phyloP scores from a whole-genome alignment of 2,329 filamentous ascomycete species.

The Aspergillus sergii region DNA sequence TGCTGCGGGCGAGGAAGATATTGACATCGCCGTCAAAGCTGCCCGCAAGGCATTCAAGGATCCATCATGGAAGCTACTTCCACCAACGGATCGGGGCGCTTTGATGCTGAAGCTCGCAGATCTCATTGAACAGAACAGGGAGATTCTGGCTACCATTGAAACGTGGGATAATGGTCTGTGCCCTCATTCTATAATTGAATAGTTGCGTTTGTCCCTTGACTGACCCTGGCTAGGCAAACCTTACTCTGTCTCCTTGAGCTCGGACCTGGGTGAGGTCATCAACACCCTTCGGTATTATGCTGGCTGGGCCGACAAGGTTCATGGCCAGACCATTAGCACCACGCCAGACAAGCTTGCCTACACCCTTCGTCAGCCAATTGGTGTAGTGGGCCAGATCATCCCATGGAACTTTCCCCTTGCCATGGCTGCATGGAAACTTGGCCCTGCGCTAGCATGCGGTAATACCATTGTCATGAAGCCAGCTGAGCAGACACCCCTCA shows the following conservation, averaged over 20 bases:
- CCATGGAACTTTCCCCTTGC: conserved; percentile 86
- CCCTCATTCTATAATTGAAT: not conserved
- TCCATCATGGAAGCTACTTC: conserved; percentile 37
- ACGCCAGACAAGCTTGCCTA: conserved; percentile 75
- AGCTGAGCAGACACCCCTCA: conserved; percentile 38
- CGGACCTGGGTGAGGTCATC: conserved; percentile 69
- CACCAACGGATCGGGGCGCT: conserved; percentile 61
- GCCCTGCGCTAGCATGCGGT: conserved; percentile 37
- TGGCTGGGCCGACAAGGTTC: conserved; percentile 90
- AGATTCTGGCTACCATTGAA: conserved; percentile 67
- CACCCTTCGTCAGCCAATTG: conserved; percentile 75
- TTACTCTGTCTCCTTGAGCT: conserved; percentile 55
- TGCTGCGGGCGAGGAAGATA: conserved; percentile 50
- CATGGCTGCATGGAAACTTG: conserved; percentile 62
- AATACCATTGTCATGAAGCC: conserved; percentile 40
- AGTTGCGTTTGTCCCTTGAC: not conserved
- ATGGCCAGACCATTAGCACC: conserved; percentile 72
- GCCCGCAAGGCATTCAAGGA: conserved; percentile 39
- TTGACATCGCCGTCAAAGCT: conserved; percentile 36
- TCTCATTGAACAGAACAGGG: conserved; percentile 66
- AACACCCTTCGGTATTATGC: conserved; percentile 82
- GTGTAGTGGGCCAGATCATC: conserved; percentile 85
- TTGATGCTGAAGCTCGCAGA: conserved; percentile 72
- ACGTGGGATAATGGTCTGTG: conserved; percentile 72
- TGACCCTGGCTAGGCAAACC: conserved; percentile 40